Evolutionary conservation across 73 alveolate species (phyloP), one percentile per base, ranked within the genome.

Genomic region (Tetrahymena elliotti): DNA sequence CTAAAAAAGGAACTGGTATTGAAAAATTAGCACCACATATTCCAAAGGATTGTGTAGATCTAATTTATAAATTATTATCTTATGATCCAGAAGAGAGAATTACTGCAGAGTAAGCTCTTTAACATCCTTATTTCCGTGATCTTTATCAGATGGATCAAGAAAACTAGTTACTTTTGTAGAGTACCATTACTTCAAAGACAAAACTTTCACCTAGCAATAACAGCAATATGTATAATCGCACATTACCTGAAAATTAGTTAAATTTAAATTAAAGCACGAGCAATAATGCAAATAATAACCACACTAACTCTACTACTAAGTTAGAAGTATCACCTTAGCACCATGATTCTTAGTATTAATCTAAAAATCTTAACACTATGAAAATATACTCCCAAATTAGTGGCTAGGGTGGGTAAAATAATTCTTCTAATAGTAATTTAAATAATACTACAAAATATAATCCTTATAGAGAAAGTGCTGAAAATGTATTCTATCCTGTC

Each of bases 1-100:
- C 96, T 84, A 94, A 95, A 94, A 97, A 98, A 53, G 99, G 99
- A 31, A 98, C 99, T 11, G 99, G 99, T 34, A 93, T 96, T 47
- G 98, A 94, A 40, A 97, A 98, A 53, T 93, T 98, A 68, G 94
- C 97, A 24, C 97, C 98, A 9, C 97, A 96, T 92, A 96, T 96
- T 24, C 38, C 94, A 15, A 97, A 97, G 31, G 98, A 96, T 33
- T 98, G 97, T 39, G 40, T 47, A 83, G 98, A 97, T 83, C 93
- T 97, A 24, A 84, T 97, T 33, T 37, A 41, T 34, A 82, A 95
- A 68, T 53, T 98, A 53, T 93, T 96, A 5, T 94, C 53, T 9
- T 92, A 96, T 35, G 97, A 96, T 53, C 95, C 95, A 6, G 97
- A 95, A 34, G 97, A 93, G 68, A 93, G 97, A 52, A 93, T 95